Evolutionary conservation across 1,284 basidiomycete species (phyloP).

Genomic region (Rhodotorula sp.): DNA sequence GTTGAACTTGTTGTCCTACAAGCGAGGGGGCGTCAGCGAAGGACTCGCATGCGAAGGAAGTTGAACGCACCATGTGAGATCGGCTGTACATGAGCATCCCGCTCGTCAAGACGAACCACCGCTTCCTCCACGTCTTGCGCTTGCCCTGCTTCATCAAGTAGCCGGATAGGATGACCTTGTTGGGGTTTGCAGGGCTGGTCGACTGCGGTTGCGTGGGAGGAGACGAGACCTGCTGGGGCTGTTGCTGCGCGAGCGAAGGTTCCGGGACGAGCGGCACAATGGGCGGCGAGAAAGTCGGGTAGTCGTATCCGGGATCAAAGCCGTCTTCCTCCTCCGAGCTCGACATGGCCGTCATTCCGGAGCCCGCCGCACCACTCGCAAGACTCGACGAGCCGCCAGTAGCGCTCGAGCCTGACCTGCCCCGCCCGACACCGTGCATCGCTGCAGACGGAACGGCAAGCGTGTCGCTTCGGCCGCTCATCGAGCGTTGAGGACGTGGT

Average conservation of each 20-base stretch:
- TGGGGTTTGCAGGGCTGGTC: slow-evolving; percentile 25
- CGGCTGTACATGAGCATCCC: slow-evolving; percentile 49
- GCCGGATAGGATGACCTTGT: slow-evolving; percentile 74
- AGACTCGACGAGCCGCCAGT: background rate
- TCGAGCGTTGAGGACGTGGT: background rate
- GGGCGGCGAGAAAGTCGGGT: background rate
- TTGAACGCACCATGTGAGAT: slow-evolving; percentile 50
- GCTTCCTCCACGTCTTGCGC: slow-evolving; percentile 90
- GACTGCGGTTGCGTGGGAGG: background rate
- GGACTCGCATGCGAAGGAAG: background rate
- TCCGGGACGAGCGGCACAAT: background rate
- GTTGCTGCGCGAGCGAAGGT: background rate
- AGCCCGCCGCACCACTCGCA: background rate
- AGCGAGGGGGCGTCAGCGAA: slow-evolving; percentile 46
- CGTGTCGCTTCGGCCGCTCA: background rate
- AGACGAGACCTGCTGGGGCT: background rate
- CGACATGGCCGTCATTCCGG: slow-evolving; percentile 48
- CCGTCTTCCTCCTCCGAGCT: slow-evolving; percentile 45
- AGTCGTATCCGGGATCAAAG: slow-evolving; percentile 20
- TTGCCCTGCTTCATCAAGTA: slow-evolving; percentile 98
- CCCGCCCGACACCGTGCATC: background rate
- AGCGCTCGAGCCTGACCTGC: background rate
- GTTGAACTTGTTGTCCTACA: slow-evolving; percentile 82
- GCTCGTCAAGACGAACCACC: slow-evolving; percentile 52
- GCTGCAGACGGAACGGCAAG: background rate